phyloP scores from a whole-genome alignment of 495 filamentous ascomycete genomes.

The Talaromyces ruber region DNA sequence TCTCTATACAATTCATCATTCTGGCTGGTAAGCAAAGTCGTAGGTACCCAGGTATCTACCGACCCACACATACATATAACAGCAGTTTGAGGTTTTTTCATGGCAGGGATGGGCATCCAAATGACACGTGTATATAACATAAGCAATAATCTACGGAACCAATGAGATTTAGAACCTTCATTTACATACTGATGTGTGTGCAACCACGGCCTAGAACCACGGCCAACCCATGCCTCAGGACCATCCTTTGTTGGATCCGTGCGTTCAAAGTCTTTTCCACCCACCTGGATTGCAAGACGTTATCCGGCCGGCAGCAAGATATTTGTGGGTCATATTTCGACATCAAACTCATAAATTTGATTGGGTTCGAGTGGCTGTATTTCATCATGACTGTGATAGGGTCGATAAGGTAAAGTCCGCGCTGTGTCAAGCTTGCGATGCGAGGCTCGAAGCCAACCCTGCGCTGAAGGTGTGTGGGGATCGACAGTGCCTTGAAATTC shows the following conservation, averaged over 20 bases:
- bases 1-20: too few relatives aligned
- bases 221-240: background rate
- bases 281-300: constrained; percentile 1
- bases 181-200: constrained; percentile 7
- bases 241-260: too few relatives aligned
- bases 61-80: too few relatives aligned
- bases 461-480: constrained; percentile 19
- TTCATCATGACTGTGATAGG: constrained; percentile 52
- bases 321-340: constrained; percentile 57
- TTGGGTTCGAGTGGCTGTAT: constrained; percentile 30
- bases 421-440: constrained; percentile 42
- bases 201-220: constrained; percentile 3
- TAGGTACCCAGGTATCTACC: too few relatives aligned
- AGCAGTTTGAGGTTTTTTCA: too few relatives aligned
- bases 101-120: too few relatives aligned
- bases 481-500: constrained; percentile 51
- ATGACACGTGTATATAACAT: too few relatives aligned
- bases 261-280: constrained; percentile 5
- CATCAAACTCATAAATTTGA: constrained; percentile 45
- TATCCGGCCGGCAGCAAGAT: constrained; percentile 31
- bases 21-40: too few relatives aligned
- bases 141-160: too few relatives aligned
- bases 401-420: constrained; percentile 45
- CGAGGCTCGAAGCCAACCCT: constrained; percentile 36
- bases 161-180: too few relatives aligned